Evolutionary conservation across 768 basidiomycete species (phyloP).

Genomic region (Saitozyma podzolica): DNA sequence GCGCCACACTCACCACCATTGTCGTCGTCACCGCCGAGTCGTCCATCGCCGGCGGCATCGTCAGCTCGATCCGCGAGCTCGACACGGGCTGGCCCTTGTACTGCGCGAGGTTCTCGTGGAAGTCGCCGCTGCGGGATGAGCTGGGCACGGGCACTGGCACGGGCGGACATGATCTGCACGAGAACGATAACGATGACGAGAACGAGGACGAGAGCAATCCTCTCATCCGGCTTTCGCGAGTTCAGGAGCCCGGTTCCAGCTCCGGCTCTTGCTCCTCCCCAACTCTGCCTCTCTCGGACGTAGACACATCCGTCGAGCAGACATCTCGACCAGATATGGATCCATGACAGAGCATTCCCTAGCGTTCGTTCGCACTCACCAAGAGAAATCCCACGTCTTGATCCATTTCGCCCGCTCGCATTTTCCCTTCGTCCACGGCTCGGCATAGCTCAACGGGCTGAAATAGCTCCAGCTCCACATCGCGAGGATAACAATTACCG

Average conservation of each 20-base stretch:
- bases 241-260: too few species aligned
- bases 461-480: slow-evolving; percentile 73
- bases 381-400: slow-evolving; percentile 94
- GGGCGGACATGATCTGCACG: neutral
- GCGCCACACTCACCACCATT: slow-evolving; percentile 15
- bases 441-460: slow-evolving; percentile 80
- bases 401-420: slow-evolving; percentile 80
- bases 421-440: slow-evolving; percentile 76
- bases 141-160: slow-evolving; percentile 1
- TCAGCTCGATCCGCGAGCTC: slow-evolving; percentile 20
- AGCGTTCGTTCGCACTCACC: slow-evolving; percentile 49
- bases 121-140: slow-evolving; percentile 38
- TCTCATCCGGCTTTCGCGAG: too few species aligned
- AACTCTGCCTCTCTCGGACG: too few species aligned
- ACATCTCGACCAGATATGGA: too few species aligned
- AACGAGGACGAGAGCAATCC: too few species aligned
- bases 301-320: too few species aligned
- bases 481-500: slow-evolving; percentile 65
- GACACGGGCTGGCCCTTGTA: slow-evolving; percentile 19
- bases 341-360: neutral
- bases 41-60: neutral
- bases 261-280: too few species aligned
- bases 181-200: neutral
- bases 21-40: slow-evolving; percentile 34
- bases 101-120: slow-evolving; percentile 44